Evolutionary conservation across 2,329 filamentous ascomycete genomes (phyloP).

Genomic region (Aureobasidium vineae): DNA sequence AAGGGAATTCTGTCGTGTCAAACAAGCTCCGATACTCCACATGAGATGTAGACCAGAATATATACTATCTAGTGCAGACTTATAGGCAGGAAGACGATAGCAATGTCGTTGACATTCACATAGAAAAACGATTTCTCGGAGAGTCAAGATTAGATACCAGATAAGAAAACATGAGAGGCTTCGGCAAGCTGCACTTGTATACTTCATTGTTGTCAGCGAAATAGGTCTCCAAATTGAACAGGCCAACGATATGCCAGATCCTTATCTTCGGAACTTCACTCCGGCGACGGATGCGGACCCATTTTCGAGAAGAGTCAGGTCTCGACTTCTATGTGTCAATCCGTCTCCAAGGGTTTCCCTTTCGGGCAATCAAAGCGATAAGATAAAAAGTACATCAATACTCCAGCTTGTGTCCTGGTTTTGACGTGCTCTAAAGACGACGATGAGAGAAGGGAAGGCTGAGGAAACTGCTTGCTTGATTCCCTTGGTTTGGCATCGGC

Average conservation of each 20-base stretch:
- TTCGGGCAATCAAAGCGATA: not conserved
- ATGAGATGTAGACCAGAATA: not conserved
- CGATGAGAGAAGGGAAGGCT: not conserved
- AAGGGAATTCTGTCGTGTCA: not conserved
- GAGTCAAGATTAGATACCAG: not conserved
- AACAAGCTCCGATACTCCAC: not conserved
- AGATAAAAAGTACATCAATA: not conserved
- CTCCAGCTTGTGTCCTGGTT: not conserved
- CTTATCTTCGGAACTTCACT: slow-evolving; percentile 2
- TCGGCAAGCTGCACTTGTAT: not conserved
- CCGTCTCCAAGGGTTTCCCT: slow-evolving; percentile 9
- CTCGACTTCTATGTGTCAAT: not conserved
- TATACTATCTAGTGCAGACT: not conserved
- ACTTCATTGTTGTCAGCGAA: not conserved
- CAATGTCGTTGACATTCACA: not conserved
- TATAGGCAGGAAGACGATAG: not conserved
- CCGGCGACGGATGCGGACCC: not conserved
- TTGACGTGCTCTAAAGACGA: not conserved
- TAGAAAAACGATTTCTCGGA: not conserved
- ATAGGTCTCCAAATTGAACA: not conserved
- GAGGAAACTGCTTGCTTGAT: not conserved
- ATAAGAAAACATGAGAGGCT: not conserved
- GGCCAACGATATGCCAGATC: slow-evolving; percentile 4
- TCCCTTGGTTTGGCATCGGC: not conserved
- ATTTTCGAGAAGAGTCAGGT: not conserved